A percentile compares a stretch with the other conserved stretches of the same genome.
phyloP scores from a whole-genome alignment of 257 asterid species.

The Cinchona pubescens region DNA sequence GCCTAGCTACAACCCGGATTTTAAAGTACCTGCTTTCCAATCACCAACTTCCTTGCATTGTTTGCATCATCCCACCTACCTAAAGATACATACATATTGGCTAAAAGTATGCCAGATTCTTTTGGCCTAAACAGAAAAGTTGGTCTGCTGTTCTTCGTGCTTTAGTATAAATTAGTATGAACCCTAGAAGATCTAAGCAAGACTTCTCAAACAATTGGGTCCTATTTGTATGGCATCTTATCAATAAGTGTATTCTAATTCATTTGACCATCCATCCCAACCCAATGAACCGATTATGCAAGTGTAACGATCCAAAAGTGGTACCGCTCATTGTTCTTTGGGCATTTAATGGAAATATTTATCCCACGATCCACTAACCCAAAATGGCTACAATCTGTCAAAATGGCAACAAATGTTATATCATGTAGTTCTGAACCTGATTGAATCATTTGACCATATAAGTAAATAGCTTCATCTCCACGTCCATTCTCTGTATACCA shows the following conservation, averaged over 20 bases:
- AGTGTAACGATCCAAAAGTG: constrained; percentile 61
- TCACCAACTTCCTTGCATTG: constrained; percentile 43
- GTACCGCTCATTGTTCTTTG: constrained; percentile 41
- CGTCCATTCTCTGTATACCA: constrained; percentile 63
- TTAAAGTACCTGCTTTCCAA: constrained; percentile 36
- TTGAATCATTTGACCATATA: constrained; percentile 44
- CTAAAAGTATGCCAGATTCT: constrained; percentile 52
- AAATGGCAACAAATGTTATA: constrained; percentile 55
- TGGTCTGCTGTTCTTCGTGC: constrained; percentile 70
- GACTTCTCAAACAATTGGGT: constrained; percentile 60
- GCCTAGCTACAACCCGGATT: constrained; percentile 73
- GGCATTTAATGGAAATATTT: constrained; percentile 49
- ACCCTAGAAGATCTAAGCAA: constrained; percentile 65
- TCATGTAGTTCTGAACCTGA: constrained; percentile 41
- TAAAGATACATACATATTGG: constrained; percentile 60
- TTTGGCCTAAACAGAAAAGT: constrained; percentile 46
- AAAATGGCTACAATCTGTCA: constrained; percentile 73
- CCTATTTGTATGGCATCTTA: constrained; percentile 53
- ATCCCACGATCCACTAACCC: constrained; percentile 60
- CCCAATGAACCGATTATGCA: constrained; percentile 67
- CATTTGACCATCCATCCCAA: constrained; percentile 61
- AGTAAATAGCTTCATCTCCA: constrained; percentile 50
- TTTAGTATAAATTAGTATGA: constrained; percentile 44
- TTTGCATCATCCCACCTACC: constrained; percentile 74
- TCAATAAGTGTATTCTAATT: constrained; percentile 53